These are phyloP conservation scores for Tulasnella sp. DNA, from an alignment of 768 basidiomycete genomes.

Conservation along the genomic window DNA sequence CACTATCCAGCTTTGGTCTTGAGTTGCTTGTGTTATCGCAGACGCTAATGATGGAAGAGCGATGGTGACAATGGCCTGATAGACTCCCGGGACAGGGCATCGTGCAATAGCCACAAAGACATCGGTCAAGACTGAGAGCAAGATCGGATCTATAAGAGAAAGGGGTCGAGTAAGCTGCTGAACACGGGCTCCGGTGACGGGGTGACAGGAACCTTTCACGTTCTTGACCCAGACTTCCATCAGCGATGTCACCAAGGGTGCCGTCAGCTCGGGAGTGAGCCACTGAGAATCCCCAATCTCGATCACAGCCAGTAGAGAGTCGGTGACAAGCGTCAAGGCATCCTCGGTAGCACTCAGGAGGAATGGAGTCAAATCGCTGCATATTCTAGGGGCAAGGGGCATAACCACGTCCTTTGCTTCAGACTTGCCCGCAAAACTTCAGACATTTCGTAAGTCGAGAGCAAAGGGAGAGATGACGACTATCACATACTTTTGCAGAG, in stretches of 20 bases:
- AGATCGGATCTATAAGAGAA: constrained; percentile 60
- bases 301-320: constrained; percentile 70
- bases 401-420: constrained; percentile 44
- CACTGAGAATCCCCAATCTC: constrained; percentile 62
- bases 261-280: constrained; percentile 55
- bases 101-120: constrained; percentile 60
- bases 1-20: constrained; percentile 61
- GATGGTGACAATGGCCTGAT: constrained; percentile 58
- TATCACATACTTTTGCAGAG: constrained; percentile 83
- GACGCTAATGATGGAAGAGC: constrained; percentile 62
- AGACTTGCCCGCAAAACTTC: constrained; percentile 32
- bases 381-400: constrained; percentile 60
- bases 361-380: constrained; percentile 75
- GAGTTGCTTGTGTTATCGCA: constrained; percentile 46
- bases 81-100: constrained; percentile 47
- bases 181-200: not conserved
- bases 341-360: constrained; percentile 72
- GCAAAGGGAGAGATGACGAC: constrained; percentile 51
- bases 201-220: constrained; percentile 50
- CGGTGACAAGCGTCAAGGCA: constrained; percentile 76
- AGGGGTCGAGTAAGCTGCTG: not conserved
- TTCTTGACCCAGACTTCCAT: constrained; percentile 81
- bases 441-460: not conserved
- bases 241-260: constrained; percentile 50
- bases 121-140: constrained; percentile 75